A percentile compares a stretch with the other conserved stretches of the same genome.
These are phyloP conservation scores for Orbilia blumenaviensis DNA, from an alignment of 2,329 filamentous ascomycete genomes.

Conservation along the genomic window DNA sequence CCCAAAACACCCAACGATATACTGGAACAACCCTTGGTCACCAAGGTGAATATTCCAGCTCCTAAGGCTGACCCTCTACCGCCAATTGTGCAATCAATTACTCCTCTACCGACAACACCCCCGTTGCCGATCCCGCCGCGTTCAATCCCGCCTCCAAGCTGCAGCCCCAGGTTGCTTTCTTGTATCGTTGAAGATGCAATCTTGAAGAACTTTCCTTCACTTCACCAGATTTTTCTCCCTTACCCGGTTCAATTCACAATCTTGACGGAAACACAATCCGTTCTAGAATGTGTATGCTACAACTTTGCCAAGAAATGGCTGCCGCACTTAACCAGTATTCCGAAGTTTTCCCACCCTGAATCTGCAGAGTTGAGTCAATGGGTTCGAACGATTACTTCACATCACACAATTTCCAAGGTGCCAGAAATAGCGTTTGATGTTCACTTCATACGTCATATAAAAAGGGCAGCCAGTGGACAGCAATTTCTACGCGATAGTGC, in stretches of 20 bases:
- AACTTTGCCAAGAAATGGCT: slow-evolving; percentile 11
- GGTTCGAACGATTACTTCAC: slow-evolving; percentile 2
- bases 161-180: background rate
- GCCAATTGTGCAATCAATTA: too few relatives aligned
- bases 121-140: too few relatives aligned
- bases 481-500: background rate
- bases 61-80: too few relatives aligned
- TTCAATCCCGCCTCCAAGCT: background rate
- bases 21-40: too few relatives aligned
- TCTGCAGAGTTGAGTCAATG: slow-evolving; percentile 11
- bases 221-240: background rate
- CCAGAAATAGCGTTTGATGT: background rate
- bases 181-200: background rate
- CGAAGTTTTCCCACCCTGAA: slow-evolving; percentile 11
- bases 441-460: background rate
- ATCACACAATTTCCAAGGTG: background rate
- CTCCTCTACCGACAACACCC: too few relatives aligned
- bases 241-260: slow-evolving; percentile 17
- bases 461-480: background rate
- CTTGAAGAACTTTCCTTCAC: background rate
- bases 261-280: slow-evolving; percentile 3
- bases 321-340: background rate
- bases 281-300: slow-evolving; percentile 11
- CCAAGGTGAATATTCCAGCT: too few relatives aligned
- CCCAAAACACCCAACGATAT: too few relatives aligned